Base-by-base conservation (phyloP, 257 asterid genomes). In the Nicotiana noctiflora region DNA sequence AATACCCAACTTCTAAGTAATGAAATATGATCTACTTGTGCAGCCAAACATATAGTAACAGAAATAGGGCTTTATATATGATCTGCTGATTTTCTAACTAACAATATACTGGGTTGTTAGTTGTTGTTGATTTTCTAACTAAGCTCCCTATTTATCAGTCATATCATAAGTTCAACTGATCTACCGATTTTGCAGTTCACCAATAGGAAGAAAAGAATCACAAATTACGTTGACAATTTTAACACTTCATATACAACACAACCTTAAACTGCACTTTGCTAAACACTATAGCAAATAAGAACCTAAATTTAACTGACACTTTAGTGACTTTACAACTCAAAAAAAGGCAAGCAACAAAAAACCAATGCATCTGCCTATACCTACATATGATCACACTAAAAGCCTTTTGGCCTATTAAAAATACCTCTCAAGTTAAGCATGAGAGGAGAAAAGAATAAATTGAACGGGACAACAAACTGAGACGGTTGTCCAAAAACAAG, bases 401-500 rank as follows among this genome's bases (percentile, higher is more conserved):
- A 64, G 53, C 90, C 88, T 81, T 67, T 57, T 10, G 79, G 86
- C 82, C 83, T 70, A 56, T 84, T 68, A 79, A 63, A 72, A 55
- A 82, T 79, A 84, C 86, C 93, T 81, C 91, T 85, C 84, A 68
- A 60, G 84, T 82, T 83, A 86, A 80, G 86, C 82, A 80, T 70
- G 89, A 84, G 87, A 88, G 84, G 81, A 56, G 61, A 81, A 86
- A 90, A 85, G 87, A 84, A 81, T 62, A 76, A 91, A 84, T 79
- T 62, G 84, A 80, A 89, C 76, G 86, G 72, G 93, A 84, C 92
- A 90, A 89, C 90, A 81, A 80, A 76, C 82, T 84, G 75, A 44
- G 76, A 79, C 31, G 49, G 90, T 81, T 82, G 89, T 66, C 94
- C 85, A 74, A 84, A 89, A 27, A 13, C 21, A 80, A 81, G 80